Percentiles rank a stretch among this genome's conserved stretches.
Conservation (phyloP, 2,329 filamentous ascomycete genomes). For the Ambrosiella beaveri region DNA sequence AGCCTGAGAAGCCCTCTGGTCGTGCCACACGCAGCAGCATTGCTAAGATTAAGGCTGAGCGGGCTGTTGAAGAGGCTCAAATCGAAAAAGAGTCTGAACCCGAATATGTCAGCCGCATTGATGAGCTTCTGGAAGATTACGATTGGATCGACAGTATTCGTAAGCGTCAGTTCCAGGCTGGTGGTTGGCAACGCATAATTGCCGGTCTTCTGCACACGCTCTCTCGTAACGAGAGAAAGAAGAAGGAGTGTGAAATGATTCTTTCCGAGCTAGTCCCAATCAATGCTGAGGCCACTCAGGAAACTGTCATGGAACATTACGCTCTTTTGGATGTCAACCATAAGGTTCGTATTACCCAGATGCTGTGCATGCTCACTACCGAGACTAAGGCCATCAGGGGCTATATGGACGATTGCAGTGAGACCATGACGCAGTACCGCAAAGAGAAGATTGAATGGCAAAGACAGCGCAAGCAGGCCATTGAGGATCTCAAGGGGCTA, state of each 20-base stretch:
- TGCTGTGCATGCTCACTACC: constrained; percentile 69
- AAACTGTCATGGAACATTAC: constrained; percentile 60
- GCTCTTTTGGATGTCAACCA: constrained; percentile 63
- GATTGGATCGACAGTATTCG: constrained; percentile 75
- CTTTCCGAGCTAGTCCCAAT: constrained; percentile 66
- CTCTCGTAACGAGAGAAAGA: constrained; percentile 54
- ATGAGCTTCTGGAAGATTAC: constrained; percentile 56
- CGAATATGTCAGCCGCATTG: constrained; percentile 45
- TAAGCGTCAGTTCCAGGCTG: constrained; percentile 69
- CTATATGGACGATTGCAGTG: constrained; percentile 82
- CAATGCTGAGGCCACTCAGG: constrained; percentile 53
- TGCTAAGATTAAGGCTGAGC: constrained; percentile 61
- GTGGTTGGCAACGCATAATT: constrained; percentile 82
- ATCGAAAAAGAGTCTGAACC: constrained; percentile 28
- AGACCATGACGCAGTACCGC: constrained; percentile 83
- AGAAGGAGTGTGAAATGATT: constrained; percentile 60
- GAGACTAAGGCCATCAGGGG: constrained; percentile 73
- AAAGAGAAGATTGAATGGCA: constrained; percentile 94
- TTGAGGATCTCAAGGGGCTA: constrained; percentile 52
- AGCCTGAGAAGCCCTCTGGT: constrained; percentile 49
- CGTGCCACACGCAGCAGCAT: constrained; percentile 75
- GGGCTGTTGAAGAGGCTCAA: constrained; percentile 42
- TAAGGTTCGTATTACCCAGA: constrained; percentile 63
- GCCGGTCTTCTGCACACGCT: constrained; percentile 74
- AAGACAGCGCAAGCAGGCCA: constrained; percentile 49